Percentiles rank a stretch among this genome's conserved stretches.
These are phyloP conservation scores for Starmerella scarabaei DNA, from an alignment of 805 yeast genomes.

Conservation along the genomic window DNA sequence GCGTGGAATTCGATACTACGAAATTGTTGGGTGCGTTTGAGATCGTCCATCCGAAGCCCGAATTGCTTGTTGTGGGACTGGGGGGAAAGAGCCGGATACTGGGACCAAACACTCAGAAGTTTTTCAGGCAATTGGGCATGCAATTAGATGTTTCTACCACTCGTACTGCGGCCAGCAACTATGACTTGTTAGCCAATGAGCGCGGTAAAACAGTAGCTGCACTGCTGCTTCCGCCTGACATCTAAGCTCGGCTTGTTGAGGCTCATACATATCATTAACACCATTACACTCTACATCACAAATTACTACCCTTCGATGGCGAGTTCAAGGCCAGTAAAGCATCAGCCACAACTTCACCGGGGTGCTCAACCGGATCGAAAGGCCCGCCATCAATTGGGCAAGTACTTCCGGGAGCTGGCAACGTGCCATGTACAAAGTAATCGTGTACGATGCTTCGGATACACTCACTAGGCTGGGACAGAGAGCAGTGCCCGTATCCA, in stretches of 20 bases:
- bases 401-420: slow-evolving; percentile 13
- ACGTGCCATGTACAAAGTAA: slow-evolving; percentile 14
- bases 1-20: slow-evolving; percentile 40
- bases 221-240: slow-evolving; percentile 54
- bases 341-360: neutral
- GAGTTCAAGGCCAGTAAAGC: neutral
- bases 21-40: slow-evolving; percentile 36
- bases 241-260: slow-evolving; percentile 26
- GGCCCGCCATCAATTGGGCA: slow-evolving; percentile 10
- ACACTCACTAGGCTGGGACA: slow-evolving; percentile 19
- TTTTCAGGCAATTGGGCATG: slow-evolving; percentile 48
- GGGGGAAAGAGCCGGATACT: slow-evolving; percentile 51
- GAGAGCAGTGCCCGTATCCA: slow-evolving; percentile 20
- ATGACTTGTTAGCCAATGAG: slow-evolving; percentile 67
- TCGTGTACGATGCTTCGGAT: slow-evolving; percentile 6
- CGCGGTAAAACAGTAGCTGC: slow-evolving; percentile 56
- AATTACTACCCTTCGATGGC: no score
- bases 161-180: slow-evolving; percentile 49
- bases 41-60: slow-evolving; percentile 62
- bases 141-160: slow-evolving; percentile 57
- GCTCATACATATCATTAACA: neutral
- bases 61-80: slow-evolving; percentile 55
- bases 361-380: neutral
- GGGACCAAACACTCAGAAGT: slow-evolving; percentile 39
- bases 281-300: no score